Evolutionary conservation across 2,329 filamentous ascomycete genomes (phyloP), one percentile per base, ranked within the genome.

Genomic region (Diaporthe batatas): DNA sequence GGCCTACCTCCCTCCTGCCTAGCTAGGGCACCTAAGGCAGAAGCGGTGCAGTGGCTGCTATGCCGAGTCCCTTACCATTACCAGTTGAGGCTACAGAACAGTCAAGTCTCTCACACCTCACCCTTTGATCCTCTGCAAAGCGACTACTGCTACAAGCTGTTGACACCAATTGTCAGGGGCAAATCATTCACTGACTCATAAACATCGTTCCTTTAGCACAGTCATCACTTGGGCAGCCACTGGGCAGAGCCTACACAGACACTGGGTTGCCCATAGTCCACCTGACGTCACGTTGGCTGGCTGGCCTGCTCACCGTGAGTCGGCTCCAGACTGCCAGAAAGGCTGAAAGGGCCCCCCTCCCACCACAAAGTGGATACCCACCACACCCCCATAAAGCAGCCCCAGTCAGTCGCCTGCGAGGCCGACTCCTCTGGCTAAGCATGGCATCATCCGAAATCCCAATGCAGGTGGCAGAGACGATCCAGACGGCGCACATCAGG

Each of bases 401-500:
- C 39, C 34, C 54, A 67, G 42, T 58, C 54, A 67, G 42, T 54
- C n/a, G 36, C 36, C 67, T 65, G 16, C 67, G 39, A 44, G 25
- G 36, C 16, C 44, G 23, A 32, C n/a, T 29, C 32, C 62, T 53
- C 34, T 51, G 42, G 58, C 67, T 68, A 70, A 78, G 67, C 73
- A 92, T 92, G 88, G 81, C 87, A 44, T 83, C 72, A 32, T 70
- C 84, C 36, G 87, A 88, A n/a, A 81, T 90, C 23, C 87, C 91
- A 34, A 83, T 90, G 32, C 90, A 96, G 80, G 84, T 96, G 72
- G 93, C 94, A 58, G 93, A 94, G 78, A 92, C 92, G 44, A 85
- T 98, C 76, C 95, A 98, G 82, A 91, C 93, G 21, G 93, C 91
- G 44, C 93, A 93, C 79, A 92, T 98, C 83, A 92, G 94, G 75